Percentiles rank a stretch among this genome's conserved stretches.
Evolutionary conservation across 345 rosid genomes (phyloP).

Genomic region (rapeseed (Brassica napus)): DNA sequence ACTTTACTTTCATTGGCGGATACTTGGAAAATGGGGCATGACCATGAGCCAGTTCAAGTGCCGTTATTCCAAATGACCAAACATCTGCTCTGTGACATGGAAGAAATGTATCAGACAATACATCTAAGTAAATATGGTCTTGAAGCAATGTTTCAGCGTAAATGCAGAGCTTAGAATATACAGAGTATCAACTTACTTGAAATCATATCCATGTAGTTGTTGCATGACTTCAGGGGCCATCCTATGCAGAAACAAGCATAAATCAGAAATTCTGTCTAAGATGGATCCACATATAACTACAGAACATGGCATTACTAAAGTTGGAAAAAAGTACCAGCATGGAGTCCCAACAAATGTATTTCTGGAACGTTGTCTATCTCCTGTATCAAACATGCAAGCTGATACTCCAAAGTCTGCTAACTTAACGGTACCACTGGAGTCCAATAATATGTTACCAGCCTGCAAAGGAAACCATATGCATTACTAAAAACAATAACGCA

Average conservation of each 20-base stretch:
- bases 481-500: conserved; percentile 11
- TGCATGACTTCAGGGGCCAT: conserved; percentile 99
- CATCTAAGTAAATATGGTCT: conserved; percentile 1
- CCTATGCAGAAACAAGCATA: conserved; percentile 51
- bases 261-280: conserved; percentile 24
- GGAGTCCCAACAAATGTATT: conserved; percentile 99
- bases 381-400: conserved; percentile 97
- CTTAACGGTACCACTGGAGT: conserved; percentile 79
- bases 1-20: conserved; percentile 95
- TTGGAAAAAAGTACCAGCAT: conserved; percentile 67
- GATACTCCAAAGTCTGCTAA: conserved; percentile 98
- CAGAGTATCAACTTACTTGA: conserved; percentile 67
- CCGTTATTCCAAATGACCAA: conserved; percentile 99
- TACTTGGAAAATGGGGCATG: conserved; percentile 99
- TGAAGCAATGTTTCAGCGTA: conserved; percentile 1
- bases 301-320: conserved; percentile 19
- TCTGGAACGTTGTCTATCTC: conserved; percentile 96
- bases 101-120: conserved; percentile 31
- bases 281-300: background rate
- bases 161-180: conserved; percentile 19
- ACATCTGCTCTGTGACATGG: conserved; percentile 83
- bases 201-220: conserved; percentile 98
- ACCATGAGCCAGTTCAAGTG: conserved; percentile 98
- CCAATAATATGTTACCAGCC: conserved; percentile 94
- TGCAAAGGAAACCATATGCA: conserved; percentile 43